Percentiles rank a stretch among this genome's conserved stretches.
phyloP scores from a whole-genome alignment of 2,329 filamentous ascomycete genomes.

The Apiospora koreana region DNA sequence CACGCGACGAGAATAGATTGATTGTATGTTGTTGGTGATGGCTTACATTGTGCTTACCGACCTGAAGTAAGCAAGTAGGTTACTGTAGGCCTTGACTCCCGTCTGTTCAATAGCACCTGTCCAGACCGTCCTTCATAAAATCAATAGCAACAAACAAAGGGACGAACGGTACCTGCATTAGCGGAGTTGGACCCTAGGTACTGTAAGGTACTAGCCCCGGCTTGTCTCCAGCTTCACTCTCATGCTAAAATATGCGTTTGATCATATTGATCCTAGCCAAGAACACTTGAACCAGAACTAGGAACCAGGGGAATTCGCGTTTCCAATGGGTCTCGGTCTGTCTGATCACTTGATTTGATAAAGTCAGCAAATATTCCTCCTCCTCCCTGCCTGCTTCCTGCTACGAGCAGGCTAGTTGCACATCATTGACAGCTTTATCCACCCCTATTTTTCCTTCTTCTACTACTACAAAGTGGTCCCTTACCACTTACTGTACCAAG shows the following conservation, averaged over 20 bases:
- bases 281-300: not conserved
- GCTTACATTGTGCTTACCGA: not conserved
- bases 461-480: not conserved
- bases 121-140: not conserved
- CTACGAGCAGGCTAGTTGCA: not conserved
- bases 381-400: too few relatives aligned
- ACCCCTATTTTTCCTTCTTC: not conserved
- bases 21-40: not conserved
- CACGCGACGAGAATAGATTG: not conserved
- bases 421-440: not conserved
- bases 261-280: conserved; percentile 1
- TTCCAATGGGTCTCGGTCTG: not conserved
- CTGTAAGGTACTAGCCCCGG: not conserved
- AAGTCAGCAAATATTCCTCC: not conserved
- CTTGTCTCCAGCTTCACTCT: not conserved
- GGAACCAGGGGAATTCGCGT: not conserved
- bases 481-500: not conserved
- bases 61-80: too few relatives aligned
- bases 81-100: too few relatives aligned
- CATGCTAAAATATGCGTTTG: conserved; percentile 1
- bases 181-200: not conserved
- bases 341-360: not conserved
- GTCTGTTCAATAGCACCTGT: not conserved
- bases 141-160: not conserved
- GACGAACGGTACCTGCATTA: conserved; percentile 9